These are phyloP conservation scores for Curvularia spicifera DNA, from an alignment of 2,329 filamentous ascomycete species.

Conservation along the genomic window DNA sequence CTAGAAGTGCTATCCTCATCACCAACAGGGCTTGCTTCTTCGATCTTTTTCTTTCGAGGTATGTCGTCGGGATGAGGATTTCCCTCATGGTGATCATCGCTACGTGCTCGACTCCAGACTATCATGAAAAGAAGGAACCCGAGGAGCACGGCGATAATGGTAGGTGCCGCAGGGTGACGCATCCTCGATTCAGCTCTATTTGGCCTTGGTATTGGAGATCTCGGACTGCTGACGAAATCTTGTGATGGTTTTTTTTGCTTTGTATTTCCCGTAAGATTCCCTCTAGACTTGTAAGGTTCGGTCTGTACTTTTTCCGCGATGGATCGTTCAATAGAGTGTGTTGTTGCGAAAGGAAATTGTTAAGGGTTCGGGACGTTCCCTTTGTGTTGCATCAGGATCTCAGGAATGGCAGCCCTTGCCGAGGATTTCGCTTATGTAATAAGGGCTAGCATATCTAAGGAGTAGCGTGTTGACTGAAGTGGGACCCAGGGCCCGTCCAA, in stretches of 20 bases:
- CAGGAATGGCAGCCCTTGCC: background rate
- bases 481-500: conserved; percentile 13
- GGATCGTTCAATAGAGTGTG: background rate
- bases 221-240: background rate
- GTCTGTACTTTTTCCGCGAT: background rate
- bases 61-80: conserved; percentile 45
- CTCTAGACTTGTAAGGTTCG: too few species aligned
- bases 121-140: conserved; percentile 40
- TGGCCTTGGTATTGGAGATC: background rate
- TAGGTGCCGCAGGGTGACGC: conserved; percentile 47
- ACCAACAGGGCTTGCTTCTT: background rate
- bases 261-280: too few species aligned
- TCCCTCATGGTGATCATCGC: conserved; percentile 46
- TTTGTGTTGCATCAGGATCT: background rate
- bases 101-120: conserved; percentile 31
- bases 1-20: background rate
- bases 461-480: conserved; percentile 14
- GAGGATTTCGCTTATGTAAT: conserved; percentile 2
- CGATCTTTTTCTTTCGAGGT: conserved; percentile 28
- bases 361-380: background rate
- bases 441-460: background rate
- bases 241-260: background rate
- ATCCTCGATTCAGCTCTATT: conserved; percentile 20
- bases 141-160: conserved; percentile 41
- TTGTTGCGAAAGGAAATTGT: background rate